phyloP scores from a whole-genome alignment of 371 early-diverging fungal species.

The Mortierella sp. region DNA sequence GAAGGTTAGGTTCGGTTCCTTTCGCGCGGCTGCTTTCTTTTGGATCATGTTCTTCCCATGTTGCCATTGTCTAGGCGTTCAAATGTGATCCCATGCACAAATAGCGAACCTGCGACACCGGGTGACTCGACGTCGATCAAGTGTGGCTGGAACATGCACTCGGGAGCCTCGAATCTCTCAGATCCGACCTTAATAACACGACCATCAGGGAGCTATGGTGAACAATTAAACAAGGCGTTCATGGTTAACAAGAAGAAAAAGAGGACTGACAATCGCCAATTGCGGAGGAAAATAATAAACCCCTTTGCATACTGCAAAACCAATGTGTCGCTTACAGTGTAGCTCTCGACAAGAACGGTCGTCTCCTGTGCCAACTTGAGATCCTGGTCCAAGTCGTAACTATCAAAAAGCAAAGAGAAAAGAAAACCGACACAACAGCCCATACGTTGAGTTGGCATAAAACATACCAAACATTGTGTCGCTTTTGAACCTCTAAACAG shows the following conservation, averaged over 20 bases:
- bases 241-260: background rate
- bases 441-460: background rate
- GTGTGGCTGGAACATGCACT: constrained; percentile 98
- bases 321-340: constrained; percentile 74
- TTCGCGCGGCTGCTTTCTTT: background rate
- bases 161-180: constrained; percentile 98
- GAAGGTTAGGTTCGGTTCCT: background rate
- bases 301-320: background rate
- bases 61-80: background rate
- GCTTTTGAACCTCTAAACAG: background rate
- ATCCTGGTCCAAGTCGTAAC: constrained; percentile 95
- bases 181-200: constrained; percentile 98
- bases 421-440: background rate
- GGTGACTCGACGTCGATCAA: constrained; percentile 94
- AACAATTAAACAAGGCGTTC: background rate
- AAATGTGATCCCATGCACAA: background rate
- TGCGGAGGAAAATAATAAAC: background rate
- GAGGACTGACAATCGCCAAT: background rate
- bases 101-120: constrained; percentile 88
- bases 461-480: background rate
- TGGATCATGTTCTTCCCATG: background rate
- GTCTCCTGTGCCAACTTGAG: constrained; percentile 96
- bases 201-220: constrained; percentile 91
- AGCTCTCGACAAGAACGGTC: constrained; percentile 94
- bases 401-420: constrained; percentile 36